Evolutionary conservation across 176 grass and related monocot genomes (phyloP), one percentile per base, ranked within the genome.

Genomic region (Dendrocalamus sinicus): DNA sequence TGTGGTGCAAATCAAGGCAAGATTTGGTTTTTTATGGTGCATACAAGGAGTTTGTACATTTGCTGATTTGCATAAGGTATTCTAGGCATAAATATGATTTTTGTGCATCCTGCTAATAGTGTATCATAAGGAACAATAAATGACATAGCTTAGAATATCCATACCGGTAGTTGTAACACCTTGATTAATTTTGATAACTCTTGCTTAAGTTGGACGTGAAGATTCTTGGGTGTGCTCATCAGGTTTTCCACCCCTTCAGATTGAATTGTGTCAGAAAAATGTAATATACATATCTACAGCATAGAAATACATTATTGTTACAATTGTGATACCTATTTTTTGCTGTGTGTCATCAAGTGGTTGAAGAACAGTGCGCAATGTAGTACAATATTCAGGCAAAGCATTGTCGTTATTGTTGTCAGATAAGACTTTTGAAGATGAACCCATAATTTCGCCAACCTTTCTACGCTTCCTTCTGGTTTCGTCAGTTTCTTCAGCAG

Each of bases 91-190:
- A 45, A 26, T 43, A 55, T 60, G 54, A 71, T 24, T 70, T 57
- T 55, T 1, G 7, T 55, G 22, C 35, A 58, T 70, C 52, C n/a
- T 70, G 22, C 67, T 15, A 82, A 72, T 79, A 72, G 52, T 16
- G 35, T 70, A 52, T 41, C 20, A 70, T 81, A 23, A 68, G 22
- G 37, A 78, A 62, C 52, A 69, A 75, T 14, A 58, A 77, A 50
- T 43, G 75, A 10, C 37, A 86, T 13, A 60, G 44, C 9, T 46
- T 52, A 68, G 50, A 52, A 73, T 67, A 68, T 73, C 10, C 86
- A 80, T 93, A 98, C 95, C 57, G 91, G 93, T 64, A 98, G 77
- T 48, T 87, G 53, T 51, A 93, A 84, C 66, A 84, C 89, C 53
- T 70, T 68, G 75, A 85, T 89, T 79, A 98, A 39, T 55, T 93